Base-by-base conservation (phyloP, 1,284 basidiomycete species). In the Cutaneotrichosporon sp. region DNA sequence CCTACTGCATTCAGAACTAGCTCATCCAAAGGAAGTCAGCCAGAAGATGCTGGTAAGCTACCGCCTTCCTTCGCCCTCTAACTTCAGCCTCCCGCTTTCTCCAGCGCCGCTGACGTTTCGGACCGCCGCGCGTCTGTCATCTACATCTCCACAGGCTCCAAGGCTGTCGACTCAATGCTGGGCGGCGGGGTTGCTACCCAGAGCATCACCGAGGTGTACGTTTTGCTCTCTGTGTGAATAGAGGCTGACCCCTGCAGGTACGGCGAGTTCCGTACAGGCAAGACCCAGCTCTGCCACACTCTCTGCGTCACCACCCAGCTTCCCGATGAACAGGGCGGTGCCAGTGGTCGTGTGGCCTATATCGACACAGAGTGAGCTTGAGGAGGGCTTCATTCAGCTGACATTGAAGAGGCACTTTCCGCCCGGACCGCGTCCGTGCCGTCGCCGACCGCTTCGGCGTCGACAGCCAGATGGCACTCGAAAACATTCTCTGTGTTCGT, bases 371-470 rank as follows among this genome's bases (percentile, higher is more conserved):
- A 96, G 90, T 85, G 69, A 52, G 74, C 67, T 5, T 26, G 26
- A 2, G 26, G 0, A 14, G 18, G 30, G 1, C 38, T 36, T 16
- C 31, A 21, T 31, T n/a, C 21, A 62, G 56, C 71, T 72, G 64
- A 73, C 60, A 11, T 4, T 5, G 5, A 56, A 73, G 77, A 87
- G 91, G 93, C 6, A 96, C 94, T 0, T 97, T 97, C 81, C 88
- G 93, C 56, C 92, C 93, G 7, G 93, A 97, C 74, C 87, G 93
- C 65, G 90, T 97, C 68, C 85, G 86, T 56, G 86, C 91, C 22
- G 91, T 97, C 65, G 92, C 94, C 21, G 91, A 95, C 59, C 86
- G 92, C 34, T 95, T 94, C 73, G 91, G 91, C 13, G 91, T 97
- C 18, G 90, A 94, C 69, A 87, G 89, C 4, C 88, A 86, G 65